Evolutionary conservation across 192 early-diverging fungal species (phyloP).

Genomic region (Piromyces finnis): DNA sequence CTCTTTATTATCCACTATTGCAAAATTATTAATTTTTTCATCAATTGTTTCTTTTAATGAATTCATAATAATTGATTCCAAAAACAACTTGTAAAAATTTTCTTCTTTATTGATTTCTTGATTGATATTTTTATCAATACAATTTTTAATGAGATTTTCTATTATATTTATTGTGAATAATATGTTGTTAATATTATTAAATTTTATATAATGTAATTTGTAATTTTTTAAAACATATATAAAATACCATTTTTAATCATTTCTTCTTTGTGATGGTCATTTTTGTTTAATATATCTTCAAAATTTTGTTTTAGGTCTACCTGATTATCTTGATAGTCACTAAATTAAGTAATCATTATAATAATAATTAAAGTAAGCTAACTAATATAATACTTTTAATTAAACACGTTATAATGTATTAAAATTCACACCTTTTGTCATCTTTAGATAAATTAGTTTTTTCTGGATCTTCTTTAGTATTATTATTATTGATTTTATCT

Average conservation of each 20-base stretch:
- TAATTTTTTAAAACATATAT: too few relatives aligned
- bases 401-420: too few relatives aligned
- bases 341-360: not conserved
- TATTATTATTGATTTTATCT: not conserved
- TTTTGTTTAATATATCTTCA: not conserved
- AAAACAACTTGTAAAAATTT: not conserved
- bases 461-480: not conserved
- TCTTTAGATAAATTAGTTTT: too few relatives aligned
- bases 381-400: too few relatives aligned
- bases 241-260: not conserved
- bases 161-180: too few relatives aligned
- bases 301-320: not conserved
- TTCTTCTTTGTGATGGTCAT: not conserved
- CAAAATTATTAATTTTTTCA: not conserved
- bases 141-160: not conserved
- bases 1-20: too few relatives aligned
- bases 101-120: not conserved
- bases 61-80: not conserved
- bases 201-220: too few relatives aligned
- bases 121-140: not conserved
- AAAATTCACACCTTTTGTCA: too few relatives aligned
- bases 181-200: too few relatives aligned
- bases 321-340: not conserved
- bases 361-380: too few relatives aligned
- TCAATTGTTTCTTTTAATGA: not conserved